phyloP scores from a whole-genome alignment of 2,329 filamentous ascomycete species.

The Xylaria sp. region DNA sequence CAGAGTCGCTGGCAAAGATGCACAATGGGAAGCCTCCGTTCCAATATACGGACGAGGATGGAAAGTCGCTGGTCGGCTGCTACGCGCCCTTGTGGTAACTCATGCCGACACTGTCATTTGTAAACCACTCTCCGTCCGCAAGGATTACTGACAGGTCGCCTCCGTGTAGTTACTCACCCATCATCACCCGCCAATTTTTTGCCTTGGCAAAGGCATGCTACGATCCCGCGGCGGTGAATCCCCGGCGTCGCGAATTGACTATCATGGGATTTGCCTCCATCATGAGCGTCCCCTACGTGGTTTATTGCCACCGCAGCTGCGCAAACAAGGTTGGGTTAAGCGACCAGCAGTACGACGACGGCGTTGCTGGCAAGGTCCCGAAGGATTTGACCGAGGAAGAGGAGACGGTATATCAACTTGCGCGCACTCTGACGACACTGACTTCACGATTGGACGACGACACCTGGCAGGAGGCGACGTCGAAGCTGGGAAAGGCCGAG shows the following conservation, averaged over 20 bases:
- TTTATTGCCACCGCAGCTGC: constrained; percentile 24
- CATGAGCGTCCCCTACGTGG: constrained; percentile 27
- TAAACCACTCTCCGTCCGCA: too few species aligned
- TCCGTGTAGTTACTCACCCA: constrained; percentile 15
- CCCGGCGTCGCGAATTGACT: constrained; percentile 30
- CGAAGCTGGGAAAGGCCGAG: constrained; percentile 27
- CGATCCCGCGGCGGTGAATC: constrained; percentile 13
- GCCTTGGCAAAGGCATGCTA: constrained; percentile 6
- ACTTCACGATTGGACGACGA: constrained; percentile 24
- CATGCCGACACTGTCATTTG: neutral
- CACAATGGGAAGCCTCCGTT: constrained; percentile 19
- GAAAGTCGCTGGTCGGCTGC: constrained; percentile 20
- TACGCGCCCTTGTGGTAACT: constrained; percentile 29
- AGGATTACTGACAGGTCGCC: neutral
- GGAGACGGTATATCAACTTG: constrained; percentile 25
- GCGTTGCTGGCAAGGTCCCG: constrained; percentile 19
- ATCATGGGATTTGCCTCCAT: constrained; percentile 24
- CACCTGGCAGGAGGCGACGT: constrained; percentile 17
- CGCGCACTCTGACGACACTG: constrained; percentile 17
- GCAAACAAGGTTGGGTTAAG: constrained; percentile 21
- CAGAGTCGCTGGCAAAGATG: constrained; percentile 12
- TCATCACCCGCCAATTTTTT: constrained; percentile 20
- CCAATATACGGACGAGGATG: constrained; percentile 11
- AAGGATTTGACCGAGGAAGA: constrained; percentile 31
- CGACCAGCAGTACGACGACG: constrained; percentile 28